phyloP scores from a whole-genome alignment of 495 filamentous ascomycete species.

The Aspergillus homomorphus region DNA sequence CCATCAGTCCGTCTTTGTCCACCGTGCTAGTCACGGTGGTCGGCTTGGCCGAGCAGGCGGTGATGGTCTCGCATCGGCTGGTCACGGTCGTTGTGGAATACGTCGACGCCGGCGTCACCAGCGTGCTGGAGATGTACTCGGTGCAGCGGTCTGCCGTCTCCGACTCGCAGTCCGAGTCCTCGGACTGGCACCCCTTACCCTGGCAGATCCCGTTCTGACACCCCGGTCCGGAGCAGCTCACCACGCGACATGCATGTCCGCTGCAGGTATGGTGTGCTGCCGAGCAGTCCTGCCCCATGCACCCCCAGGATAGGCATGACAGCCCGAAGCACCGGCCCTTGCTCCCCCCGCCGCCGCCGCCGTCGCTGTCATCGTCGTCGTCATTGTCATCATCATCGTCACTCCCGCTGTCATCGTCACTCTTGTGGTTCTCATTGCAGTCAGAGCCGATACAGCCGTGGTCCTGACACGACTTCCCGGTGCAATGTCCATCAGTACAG shows the following conservation, averaged over 20 bases:
- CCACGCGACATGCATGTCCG: constrained; percentile 1
- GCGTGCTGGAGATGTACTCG: constrained; percentile 7
- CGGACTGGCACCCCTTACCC: constrained; percentile 5
- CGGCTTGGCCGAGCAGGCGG: constrained; percentile 4
- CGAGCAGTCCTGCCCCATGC: constrained; percentile 5
- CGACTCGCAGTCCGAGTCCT: constrained; percentile 16
- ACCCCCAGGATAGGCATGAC: constrained; percentile 5
- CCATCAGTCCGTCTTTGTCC: neutral
- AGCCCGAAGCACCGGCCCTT: constrained; percentile 2
- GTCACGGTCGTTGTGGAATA: constrained; percentile 7
- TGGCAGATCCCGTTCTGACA: constrained; percentile 10
- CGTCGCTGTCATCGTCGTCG: constrained; percentile 1
- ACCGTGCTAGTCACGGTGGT: constrained; percentile 8
- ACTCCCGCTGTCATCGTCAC: neutral
- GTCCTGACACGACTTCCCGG: neutral
- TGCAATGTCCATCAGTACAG: constrained; percentile 6
- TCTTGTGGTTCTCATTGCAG: too few relatives aligned
- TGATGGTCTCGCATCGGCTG: constrained; percentile 8
- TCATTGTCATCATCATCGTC: neutral
- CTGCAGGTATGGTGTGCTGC: neutral
- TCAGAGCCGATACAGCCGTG: constrained; percentile 4
- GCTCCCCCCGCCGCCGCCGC: too few relatives aligned
- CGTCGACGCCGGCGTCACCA: neutral
- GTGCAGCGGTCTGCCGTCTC: constrained; percentile 11
- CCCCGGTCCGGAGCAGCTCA: constrained; percentile 1